Conservation (phyloP, 306 rosid genomes). For the Medicago ruthenica region DNA sequence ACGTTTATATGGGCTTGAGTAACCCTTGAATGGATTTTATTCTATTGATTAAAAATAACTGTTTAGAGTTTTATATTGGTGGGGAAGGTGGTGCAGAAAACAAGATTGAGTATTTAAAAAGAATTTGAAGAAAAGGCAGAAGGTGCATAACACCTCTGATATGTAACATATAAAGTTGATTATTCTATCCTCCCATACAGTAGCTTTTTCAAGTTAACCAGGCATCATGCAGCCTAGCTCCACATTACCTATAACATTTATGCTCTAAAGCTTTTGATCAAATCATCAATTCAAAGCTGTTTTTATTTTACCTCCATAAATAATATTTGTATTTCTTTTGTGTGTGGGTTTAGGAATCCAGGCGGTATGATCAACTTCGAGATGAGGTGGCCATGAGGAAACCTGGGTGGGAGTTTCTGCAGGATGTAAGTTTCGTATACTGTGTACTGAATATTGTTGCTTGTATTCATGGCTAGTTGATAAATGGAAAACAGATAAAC, state of each 20-base stretch:
- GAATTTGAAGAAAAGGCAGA: slow-evolving; percentile 20
- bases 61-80: no score
- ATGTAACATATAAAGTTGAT: background rate
- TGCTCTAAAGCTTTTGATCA: background rate
- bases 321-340: slow-evolving; percentile 23
- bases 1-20: background rate
- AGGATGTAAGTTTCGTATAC: slow-evolving; percentile 65
- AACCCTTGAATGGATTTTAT: slow-evolving; percentile 7
- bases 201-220: slow-evolving; percentile 22
- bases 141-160: background rate
- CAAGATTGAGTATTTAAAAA: background rate
- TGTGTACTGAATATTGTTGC: slow-evolving; percentile 18
- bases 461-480: slow-evolving; percentile 28
- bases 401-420: slow-evolving; percentile 97
- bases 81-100: background rate
- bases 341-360: slow-evolving; percentile 70
- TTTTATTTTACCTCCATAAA: slow-evolving; percentile 31
- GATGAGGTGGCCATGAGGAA: slow-evolving; percentile 84
- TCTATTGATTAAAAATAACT: no score
- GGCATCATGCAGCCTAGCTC: slow-evolving; percentile 24
- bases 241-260: slow-evolving; percentile 2
- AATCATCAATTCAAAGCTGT: background rate
- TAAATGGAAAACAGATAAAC: slow-evolving; percentile 12
- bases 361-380: slow-evolving; percentile 82
- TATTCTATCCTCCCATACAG: slow-evolving; percentile 9